phyloP scores from a whole-genome alignment of 2,329 filamentous ascomycete species.

The Xylariaceae sp. region DNA sequence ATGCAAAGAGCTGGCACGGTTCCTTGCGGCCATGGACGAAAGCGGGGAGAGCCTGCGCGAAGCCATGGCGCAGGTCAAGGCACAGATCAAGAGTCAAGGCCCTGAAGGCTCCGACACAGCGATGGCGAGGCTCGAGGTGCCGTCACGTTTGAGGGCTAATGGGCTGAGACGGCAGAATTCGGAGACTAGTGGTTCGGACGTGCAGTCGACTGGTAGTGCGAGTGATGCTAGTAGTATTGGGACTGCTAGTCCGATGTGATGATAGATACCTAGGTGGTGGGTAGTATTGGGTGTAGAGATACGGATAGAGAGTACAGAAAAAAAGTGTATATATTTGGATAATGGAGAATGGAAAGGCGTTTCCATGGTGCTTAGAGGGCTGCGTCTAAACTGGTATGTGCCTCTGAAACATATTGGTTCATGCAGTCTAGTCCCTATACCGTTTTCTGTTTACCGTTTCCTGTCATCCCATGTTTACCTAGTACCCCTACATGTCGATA shows the following conservation, averaged over 20 bases:
- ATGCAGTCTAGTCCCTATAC: too few species aligned
- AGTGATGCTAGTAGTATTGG: constrained; percentile 31
- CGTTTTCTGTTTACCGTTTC: too few species aligned
- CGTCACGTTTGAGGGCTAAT: constrained; percentile 27
- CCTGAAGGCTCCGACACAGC: constrained; percentile 31
- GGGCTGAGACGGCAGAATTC: constrained; percentile 27
- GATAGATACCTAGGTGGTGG: too few species aligned
- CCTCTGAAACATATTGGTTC: too few species aligned
- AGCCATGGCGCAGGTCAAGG: constrained; percentile 62
- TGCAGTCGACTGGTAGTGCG: constrained; percentile 22
- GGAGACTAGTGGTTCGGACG: constrained; percentile 29
- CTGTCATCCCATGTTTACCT: too few species aligned
- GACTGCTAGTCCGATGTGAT: constrained; percentile 29
- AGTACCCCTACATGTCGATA: too few species aligned
- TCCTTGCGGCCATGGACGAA: constrained; percentile 87
- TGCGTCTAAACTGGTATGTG: too few species aligned
- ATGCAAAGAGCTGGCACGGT: constrained; percentile 91
- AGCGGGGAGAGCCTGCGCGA: constrained; percentile 74
- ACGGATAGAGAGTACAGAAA: too few species aligned
- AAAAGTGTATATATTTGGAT: too few species aligned
- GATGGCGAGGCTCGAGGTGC: constrained; percentile 32
- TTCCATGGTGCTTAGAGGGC: too few species aligned
- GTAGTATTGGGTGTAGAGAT: too few species aligned
- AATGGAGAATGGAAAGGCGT: too few species aligned
- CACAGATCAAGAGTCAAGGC: constrained; percentile 33